Percentiles rank a stretch among this genome's conserved stretches.
phyloP scores from a whole-genome alignment of 202 grass and related monocot genomes.

The Zizania palustris region DNA sequence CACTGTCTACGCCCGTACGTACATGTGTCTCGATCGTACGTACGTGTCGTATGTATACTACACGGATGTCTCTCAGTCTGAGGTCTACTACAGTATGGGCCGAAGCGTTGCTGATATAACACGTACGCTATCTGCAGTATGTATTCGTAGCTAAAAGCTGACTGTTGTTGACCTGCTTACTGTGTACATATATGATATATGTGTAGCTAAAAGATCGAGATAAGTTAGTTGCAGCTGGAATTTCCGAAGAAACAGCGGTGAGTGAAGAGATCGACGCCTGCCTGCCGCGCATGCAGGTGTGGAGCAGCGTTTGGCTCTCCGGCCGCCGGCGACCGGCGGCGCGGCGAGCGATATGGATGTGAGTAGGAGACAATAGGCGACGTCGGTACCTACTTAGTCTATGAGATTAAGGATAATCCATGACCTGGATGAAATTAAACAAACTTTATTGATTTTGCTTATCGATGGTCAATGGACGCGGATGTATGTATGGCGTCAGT shows the following conservation, averaged over 20 bases:
- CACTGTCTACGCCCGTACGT: too few relatives aligned
- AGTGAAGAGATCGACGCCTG: not conserved
- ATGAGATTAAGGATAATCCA: not conserved
- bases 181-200: too few relatives aligned
- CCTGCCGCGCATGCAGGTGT: conserved; percentile 7
- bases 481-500: not conserved
- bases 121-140: too few relatives aligned
- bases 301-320: conserved; percentile 10
- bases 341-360: not conserved
- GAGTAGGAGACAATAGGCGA: not conserved
- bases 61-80: too few relatives aligned
- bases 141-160: too few relatives aligned
- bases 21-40: too few relatives aligned
- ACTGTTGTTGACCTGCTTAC: not conserved
- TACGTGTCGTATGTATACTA: not conserved
- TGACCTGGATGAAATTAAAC: not conserved
- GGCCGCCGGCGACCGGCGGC: not conserved
- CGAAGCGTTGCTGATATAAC: not conserved
- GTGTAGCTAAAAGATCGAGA: too few relatives aligned
- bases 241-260: too few relatives aligned
- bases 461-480: not conserved
- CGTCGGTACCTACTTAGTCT: too few relatives aligned
- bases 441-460: not conserved
- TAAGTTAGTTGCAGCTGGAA: too few relatives aligned
- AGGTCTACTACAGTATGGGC: not conserved